These are phyloP conservation scores for Leccinum pellstonianum DNA, from an alignment of 768 basidiomycete species.

Conservation along the genomic window DNA sequence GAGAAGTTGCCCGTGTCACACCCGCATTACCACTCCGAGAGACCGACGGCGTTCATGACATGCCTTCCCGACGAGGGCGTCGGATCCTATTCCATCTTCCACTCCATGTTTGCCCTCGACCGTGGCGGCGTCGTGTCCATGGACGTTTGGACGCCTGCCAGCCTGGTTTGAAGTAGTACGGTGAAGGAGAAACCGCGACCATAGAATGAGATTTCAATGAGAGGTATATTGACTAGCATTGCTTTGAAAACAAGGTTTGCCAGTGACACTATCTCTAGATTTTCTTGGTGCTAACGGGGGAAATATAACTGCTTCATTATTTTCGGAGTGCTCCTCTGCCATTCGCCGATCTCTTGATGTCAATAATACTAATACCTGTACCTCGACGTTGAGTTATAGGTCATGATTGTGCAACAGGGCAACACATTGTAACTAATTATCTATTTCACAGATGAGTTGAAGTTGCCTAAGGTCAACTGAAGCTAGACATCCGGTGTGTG, in stretches of 20 bases:
- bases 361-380: background rate
- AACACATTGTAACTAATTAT: background rate
- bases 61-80: slow-evolving; percentile 48
- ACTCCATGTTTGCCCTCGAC: slow-evolving; percentile 23
- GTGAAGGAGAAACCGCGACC: slow-evolving; percentile 29
- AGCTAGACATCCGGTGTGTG: background rate
- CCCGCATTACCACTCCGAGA: slow-evolving; percentile 5
- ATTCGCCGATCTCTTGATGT: background rate
- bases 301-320: background rate
- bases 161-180: slow-evolving; percentile 49
- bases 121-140: slow-evolving; percentile 3
- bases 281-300: slow-evolving; percentile 1
- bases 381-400: background rate
- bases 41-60: slow-evolving; percentile 26
- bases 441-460: background rate
- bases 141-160: slow-evolving; percentile 5
- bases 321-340: background rate
- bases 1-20: slow-evolving; percentile 3
- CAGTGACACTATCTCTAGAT: background rate
- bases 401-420: too few relatives aligned
- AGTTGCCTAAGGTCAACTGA: background rate
- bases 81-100: slow-evolving; percentile 40
- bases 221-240: slow-evolving; percentile 32
- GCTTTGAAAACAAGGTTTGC: background rate
- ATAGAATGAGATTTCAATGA: slow-evolving; percentile 49